Percentiles rank a stretch among this genome's conserved stretches.
Evolutionary conservation across 2,329 filamentous ascomycete genomes (phyloP).

Genomic region (Domatiomyces globalis): DNA sequence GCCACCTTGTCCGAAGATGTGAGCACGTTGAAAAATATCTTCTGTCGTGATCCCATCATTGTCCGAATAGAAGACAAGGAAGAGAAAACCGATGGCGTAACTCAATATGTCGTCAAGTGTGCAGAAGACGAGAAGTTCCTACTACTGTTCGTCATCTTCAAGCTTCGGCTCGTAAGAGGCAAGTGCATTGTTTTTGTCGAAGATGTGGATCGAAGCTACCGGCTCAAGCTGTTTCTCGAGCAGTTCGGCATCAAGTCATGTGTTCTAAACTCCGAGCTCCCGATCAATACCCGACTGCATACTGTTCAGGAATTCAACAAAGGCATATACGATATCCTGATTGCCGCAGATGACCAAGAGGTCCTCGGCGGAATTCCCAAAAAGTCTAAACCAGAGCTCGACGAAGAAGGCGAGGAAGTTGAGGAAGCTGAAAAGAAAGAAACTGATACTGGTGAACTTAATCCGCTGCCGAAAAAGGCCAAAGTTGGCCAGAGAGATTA

Average conservation of each 20-base stretch:
- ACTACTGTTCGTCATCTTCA: conserved; percentile 85
- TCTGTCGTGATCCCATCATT: conserved; percentile 66
- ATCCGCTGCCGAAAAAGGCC: conserved; percentile 46
- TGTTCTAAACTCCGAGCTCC: conserved; percentile 85
- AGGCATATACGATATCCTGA: conserved; percentile 93
- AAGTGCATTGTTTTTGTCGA: conserved; percentile 77
- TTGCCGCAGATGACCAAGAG: conserved; percentile 85
- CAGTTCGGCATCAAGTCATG: conserved; percentile 92
- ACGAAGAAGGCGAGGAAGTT: conserved; percentile 19
- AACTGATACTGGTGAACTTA: conserved; percentile 20
- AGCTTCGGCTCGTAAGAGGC: conserved; percentile 82
- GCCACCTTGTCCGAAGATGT: conserved; percentile 83
- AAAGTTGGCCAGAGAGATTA: conserved; percentile 68
- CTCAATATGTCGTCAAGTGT: conserved; percentile 77
- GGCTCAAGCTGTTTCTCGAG: conserved; percentile 86
- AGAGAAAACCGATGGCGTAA: conserved; percentile 59
- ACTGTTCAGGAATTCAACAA: conserved; percentile 97
- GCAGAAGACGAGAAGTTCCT: conserved; percentile 97
- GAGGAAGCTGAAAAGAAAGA: conserved; percentile 20
- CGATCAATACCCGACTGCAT: conserved; percentile 82
- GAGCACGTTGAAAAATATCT: conserved; percentile 68
- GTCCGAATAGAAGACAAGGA: conserved; percentile 75
- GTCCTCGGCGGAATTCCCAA: conserved; percentile 45
- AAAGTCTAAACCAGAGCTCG: conserved; percentile 20
- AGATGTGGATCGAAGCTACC: conserved; percentile 79